phyloP scores from a whole-genome alignment of 257 asterid species.

The Prunella vulgaris region DNA sequence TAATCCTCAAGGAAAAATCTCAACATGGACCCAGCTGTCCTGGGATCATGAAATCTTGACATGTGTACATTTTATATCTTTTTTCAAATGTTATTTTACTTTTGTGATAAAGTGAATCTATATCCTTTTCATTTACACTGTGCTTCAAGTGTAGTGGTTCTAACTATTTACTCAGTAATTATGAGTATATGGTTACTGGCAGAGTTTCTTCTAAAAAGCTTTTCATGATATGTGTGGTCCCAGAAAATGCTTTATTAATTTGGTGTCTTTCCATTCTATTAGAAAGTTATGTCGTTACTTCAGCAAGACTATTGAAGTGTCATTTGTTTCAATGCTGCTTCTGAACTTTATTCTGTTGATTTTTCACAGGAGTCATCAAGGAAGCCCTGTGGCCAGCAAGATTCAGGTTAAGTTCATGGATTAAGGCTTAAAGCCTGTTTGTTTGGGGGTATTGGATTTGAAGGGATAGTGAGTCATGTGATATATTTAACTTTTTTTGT shows the following conservation, averaged over 20 bases:
- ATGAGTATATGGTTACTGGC: not conserved
- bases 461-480: no score
- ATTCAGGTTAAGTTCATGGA: constrained; percentile 41
- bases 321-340: not conserved
- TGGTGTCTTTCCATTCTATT: not conserved
- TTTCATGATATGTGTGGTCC: not conserved
- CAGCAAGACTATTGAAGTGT: not conserved
- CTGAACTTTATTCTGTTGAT: constrained; percentile 15
- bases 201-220: not conserved
- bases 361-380: constrained; percentile 45
- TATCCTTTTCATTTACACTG: not conserved
- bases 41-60: not conserved
- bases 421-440: no score
- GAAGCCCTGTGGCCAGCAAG: constrained; percentile 49
- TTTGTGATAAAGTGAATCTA: not conserved
- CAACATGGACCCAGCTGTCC: not conserved
- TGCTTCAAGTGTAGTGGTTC: not conserved
- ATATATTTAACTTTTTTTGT: no score
- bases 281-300: not conserved
- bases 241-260: not conserved
- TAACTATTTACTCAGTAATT: not conserved
- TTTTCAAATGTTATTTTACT: not conserved
- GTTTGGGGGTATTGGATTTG: no score
- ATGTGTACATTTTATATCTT: not conserved
- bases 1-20: not conserved